Evolutionary conservation across 768 basidiomycete species (phyloP).

Genomic region (Favolaschia claudopus): DNA sequence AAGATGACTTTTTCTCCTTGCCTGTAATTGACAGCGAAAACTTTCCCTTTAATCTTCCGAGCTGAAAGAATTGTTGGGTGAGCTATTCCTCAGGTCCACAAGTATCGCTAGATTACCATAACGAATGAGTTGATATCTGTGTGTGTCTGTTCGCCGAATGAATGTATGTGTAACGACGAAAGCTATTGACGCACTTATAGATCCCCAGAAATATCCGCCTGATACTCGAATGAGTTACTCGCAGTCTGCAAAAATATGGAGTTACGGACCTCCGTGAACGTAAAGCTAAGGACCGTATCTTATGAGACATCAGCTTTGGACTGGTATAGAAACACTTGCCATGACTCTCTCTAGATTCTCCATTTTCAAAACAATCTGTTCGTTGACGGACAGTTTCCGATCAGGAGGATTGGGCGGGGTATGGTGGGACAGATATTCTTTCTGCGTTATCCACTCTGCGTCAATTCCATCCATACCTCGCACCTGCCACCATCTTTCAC

Average conservation of each 20-base stretch:
- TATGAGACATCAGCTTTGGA: constrained; percentile 13
- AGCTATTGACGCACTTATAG: constrained; percentile 54
- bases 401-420: constrained; percentile 31
- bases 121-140: constrained; percentile 65
- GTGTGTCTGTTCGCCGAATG: constrained; percentile 50
- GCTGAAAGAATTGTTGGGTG: constrained; percentile 47
- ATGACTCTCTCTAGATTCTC: constrained; percentile 63
- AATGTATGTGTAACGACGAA: not conserved
- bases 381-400: constrained; percentile 42
- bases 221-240: not conserved
- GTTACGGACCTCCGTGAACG: constrained; percentile 61
- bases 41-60: constrained; percentile 74
- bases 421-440: constrained; percentile 45
- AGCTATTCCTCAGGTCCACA: not conserved
- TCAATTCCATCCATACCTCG: constrained; percentile 75
- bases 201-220: constrained; percentile 76
- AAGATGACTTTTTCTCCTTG: constrained; percentile 8
- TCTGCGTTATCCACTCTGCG: constrained; percentile 67
- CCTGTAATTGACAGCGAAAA: constrained; percentile 69
- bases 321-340: constrained; percentile 40
- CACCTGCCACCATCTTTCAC: constrained; percentile 86
- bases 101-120: constrained; percentile 47
- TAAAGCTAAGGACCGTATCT: constrained; percentile 67
- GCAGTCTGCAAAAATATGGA: not conserved
- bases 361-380: constrained; percentile 55